Conservation (phyloP, 1,284 basidiomycete species). For the Erythrobasidium hasegawianum region DNA sequence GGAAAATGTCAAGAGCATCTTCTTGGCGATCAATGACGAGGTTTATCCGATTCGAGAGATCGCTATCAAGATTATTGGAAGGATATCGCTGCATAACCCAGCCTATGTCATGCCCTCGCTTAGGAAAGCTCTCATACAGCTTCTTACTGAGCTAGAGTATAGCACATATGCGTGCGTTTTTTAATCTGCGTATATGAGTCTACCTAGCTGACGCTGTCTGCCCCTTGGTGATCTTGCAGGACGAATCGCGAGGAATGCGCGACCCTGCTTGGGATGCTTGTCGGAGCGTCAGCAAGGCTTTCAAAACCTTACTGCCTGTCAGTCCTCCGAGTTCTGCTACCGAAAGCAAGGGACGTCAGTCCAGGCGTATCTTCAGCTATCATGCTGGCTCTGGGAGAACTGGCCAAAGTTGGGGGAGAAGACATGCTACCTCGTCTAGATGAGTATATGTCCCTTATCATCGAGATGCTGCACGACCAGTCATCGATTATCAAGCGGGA, state of each 20-base stretch:
- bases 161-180: conserved; percentile 73
- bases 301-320: conserved; percentile 98
- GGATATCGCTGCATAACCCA: conserved; percentile 91
- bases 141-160: conserved; percentile 95
- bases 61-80: conserved; percentile 86
- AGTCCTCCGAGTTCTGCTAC: conserved; percentile 85
- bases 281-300: conserved; percentile 84
- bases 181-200: background rate
- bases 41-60: conserved; percentile 88
- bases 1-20: conserved; percentile 93
- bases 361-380: conserved; percentile 88
- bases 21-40: conserved; percentile 97
- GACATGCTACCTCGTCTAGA: conserved; percentile 79
- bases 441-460: conserved; percentile 83
- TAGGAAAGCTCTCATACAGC: conserved; percentile 90
- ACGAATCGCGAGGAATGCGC: conserved; percentile 84
- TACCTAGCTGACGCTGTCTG: background rate
- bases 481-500: conserved; percentile 76
- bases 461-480: conserved; percentile 81
- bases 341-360: conserved; percentile 79
- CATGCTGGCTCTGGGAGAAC: conserved; percentile 89
- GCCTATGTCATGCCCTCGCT: conserved; percentile 98
- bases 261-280: conserved; percentile 75
- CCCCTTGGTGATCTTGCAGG: conserved; percentile 54
- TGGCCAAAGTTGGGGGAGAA: conserved; percentile 89